Base-by-base conservation (phyloP, 768 basidiomycete species). In the Boletales sp. region DNA sequence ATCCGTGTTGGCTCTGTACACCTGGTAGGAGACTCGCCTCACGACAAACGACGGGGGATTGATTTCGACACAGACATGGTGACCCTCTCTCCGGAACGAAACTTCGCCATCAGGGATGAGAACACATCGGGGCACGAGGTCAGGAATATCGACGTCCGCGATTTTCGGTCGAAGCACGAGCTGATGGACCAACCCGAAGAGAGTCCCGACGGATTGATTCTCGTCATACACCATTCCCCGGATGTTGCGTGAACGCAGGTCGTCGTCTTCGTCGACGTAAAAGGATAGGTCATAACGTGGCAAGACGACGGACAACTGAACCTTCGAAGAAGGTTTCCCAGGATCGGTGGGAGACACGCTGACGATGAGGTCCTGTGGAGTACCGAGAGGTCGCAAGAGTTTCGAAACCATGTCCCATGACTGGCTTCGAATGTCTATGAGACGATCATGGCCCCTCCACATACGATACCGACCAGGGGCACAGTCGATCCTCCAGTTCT, bases 281-380 rank as follows among this genome's bases (percentile, higher is more conserved):
- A 80, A 80, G 0, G 68, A 63, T 4, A 80, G 59, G 4, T 61
- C 57, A 41, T 70, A 72, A 12, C 73, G 71, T 18, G 74, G 75
- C 5, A 80, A 57, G 1, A 61, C 43, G 32, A 72, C 61, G 1
- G 53, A 60, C 0, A 79, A 47, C 10, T 43, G 51, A 4, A 34
- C 18, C 1, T 11, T 11, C 4, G 33, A 34, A 10, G 33, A 37
- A 14, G 44, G 30, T 0, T 15, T 14, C 9, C 28, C 8, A 15
- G 13, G 14, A 8, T 51, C 9, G 14, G n/a, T 33, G 5, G 31
- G 11, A 2, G 41, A 48, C 17, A n/a, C 31, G 0, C 40, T 61
- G 34, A 72, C 47, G 25, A 64, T 15, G 12, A 71, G 58, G n/a
- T 57, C 59, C 19, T 51, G 36, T 0, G 51, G 28, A 15, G 36